Evolutionary conservation across 257 asterid genomes (phyloP), one percentile per base, ranked within the genome.

Genomic region (Forsythia suspensa): DNA sequence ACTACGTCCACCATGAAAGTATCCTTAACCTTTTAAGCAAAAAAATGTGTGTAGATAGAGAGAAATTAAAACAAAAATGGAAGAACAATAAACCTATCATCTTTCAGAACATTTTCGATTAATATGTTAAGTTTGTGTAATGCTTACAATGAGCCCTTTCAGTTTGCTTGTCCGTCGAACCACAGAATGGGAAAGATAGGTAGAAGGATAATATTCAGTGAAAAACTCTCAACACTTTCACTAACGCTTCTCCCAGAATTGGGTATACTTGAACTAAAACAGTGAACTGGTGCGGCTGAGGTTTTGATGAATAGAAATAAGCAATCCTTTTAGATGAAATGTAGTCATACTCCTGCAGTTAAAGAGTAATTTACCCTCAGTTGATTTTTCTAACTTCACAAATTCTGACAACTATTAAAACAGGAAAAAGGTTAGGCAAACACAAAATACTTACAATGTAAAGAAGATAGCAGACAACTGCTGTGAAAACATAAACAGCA

Each of bases 401-500:
- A 72, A 43, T 48, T 57, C 51, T 18, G 55, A 74, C 44, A 73
- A 66, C 73, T 76, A 78, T 65, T 71, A 40, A 52, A 67, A 1
- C 20, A 51, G 70, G 78, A 74, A 59, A 70, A 61, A 44, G 20
- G 66, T 37, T 67, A 77, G 74, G 70, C 39, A 29, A 20, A 59
- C 36, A 79, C 34, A 78, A 80, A 81, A 74, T 78, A 92, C 99
- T 94, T 87, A 92, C 99, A 77, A 67, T 81, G 88, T 96, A 96
- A 80, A 96, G 99, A 84, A 90, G 94, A 87, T 90, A 96, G 93
- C 99, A 96, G 83, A 94, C 98, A 74, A 91, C 91, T 71, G 91
- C 96, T 36, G 99, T 92, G 97, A 96, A 89, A 75, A 87, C 69
- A 85, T 94, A 96, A 65, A 92, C 88, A 71, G 98, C 98, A 79